Evolutionary conservation across 192 early-diverging fungal genomes (phyloP).

Genomic region (Podila minutissima): DNA sequence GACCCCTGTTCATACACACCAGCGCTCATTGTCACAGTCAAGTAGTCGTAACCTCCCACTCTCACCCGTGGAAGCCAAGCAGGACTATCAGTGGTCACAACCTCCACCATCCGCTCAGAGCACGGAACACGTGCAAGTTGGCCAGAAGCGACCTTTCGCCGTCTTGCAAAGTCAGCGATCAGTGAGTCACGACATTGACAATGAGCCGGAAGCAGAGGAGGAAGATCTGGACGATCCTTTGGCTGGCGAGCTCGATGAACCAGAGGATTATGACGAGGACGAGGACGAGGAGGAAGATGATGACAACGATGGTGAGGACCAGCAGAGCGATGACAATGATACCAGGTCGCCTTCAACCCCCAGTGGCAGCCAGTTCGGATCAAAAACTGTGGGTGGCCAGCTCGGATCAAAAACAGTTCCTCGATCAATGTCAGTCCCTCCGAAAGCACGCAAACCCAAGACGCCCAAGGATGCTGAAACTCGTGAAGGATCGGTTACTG

Average conservation of each 20-base stretch:
- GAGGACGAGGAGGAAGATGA: constrained; percentile 37
- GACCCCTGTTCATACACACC: not conserved
- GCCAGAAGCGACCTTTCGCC: constrained; percentile 20
- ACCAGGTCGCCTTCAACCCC: constrained; percentile 10
- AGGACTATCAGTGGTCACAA: not conserved
- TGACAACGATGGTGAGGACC: constrained; percentile 32
- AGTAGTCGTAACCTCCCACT: not conserved
- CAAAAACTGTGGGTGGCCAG: constrained; percentile 21
- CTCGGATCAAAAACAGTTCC: constrained; percentile 33
- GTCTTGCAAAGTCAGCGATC: constrained; percentile 7
- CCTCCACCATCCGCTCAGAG: not conserved
- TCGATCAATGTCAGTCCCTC: not conserved
- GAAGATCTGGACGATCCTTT: constrained; percentile 25
- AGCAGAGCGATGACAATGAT: constrained; percentile 22
- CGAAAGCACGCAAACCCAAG: constrained; percentile 7
- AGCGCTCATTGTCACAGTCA: not conserved
- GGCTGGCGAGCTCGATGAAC: constrained; percentile 41
- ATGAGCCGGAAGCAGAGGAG: constrained; percentile 2
- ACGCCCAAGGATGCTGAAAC: not conserved
- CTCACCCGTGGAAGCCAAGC: not conserved
- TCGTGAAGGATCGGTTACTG: constrained; percentile 23
- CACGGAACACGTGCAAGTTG: constrained; percentile 2
- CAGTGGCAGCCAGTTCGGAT: constrained; percentile 11
- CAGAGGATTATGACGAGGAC: constrained; percentile 49
- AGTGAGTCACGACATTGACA: constrained; percentile 1